A percentile compares a stretch with the other conserved stretches of the same genome.
These are phyloP conservation scores for Colletotrichum orbiculare DNA, from an alignment of 2,329 filamentous ascomycete species.

Conservation along the genomic window DNA sequence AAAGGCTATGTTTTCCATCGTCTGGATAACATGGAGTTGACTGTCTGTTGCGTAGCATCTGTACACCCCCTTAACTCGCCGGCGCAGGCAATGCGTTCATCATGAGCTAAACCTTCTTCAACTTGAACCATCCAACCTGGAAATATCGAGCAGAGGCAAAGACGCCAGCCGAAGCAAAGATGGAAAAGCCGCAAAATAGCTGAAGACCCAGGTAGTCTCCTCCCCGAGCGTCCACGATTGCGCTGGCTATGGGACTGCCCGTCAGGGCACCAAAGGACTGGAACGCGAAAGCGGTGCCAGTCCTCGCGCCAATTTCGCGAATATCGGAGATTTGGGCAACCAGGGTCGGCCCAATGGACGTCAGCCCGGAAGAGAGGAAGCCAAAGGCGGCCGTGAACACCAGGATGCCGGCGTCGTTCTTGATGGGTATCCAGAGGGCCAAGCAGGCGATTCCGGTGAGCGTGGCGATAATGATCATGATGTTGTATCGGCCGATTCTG, in stretches of 20 bases:
- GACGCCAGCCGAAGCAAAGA: conserved; percentile 44
- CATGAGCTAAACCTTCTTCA: conserved; percentile 45
- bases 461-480: conserved; percentile 62
- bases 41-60: too few species aligned
- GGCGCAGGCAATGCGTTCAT: too few species aligned
- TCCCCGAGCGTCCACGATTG: conserved; percentile 61
- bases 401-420: conserved; percentile 66
- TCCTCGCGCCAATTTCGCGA: conserved; percentile 74
- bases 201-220: conserved; percentile 70
- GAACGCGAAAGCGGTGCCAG: conserved; percentile 71
- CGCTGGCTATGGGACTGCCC: conserved; percentile 75
- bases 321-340: conserved; percentile 78
- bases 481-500: conserved; percentile 56
- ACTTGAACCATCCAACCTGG: conserved; percentile 48
- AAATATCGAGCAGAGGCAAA: conserved; percentile 47
- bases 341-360: conserved; percentile 70
- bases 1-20: too few species aligned
- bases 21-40: too few species aligned
- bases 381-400: conserved; percentile 75
- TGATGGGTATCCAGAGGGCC: conserved; percentile 61
- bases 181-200: conserved; percentile 70
- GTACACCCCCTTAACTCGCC: too few species aligned
- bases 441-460: conserved; percentile 58
- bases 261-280: conserved; percentile 73
- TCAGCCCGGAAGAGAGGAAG: conserved; percentile 76